These are phyloP conservation scores for Cryphonectria radicalis DNA, from an alignment of 2,329 filamentous ascomycete species.

Conservation along the genomic window DNA sequence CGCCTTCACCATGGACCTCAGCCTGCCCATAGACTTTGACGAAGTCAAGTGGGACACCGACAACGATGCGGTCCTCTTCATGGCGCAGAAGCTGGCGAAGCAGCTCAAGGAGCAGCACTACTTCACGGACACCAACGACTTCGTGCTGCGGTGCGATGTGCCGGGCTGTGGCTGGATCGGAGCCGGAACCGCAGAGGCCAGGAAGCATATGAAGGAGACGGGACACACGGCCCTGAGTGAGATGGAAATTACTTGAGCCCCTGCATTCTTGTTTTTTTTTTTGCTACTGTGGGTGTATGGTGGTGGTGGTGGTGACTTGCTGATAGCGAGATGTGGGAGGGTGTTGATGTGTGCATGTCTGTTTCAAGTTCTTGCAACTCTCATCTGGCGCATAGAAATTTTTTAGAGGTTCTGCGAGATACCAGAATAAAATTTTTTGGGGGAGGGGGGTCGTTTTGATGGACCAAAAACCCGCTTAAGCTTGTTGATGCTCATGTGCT, in stretches of 20 bases:
- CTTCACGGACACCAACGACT: constrained; percentile 84
- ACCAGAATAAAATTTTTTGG: not conserved
- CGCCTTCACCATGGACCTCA: constrained; percentile 67
- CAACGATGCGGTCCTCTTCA: constrained; percentile 71
- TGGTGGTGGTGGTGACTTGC: not conserved
- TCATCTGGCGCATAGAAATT: not conserved
- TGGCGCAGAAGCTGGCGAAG: constrained; percentile 66
- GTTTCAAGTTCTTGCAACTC: not conserved
- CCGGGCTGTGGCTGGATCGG: constrained; percentile 67
- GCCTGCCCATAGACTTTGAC: constrained; percentile 74
- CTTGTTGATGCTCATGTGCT: not conserved
- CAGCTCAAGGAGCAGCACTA: constrained; percentile 75
- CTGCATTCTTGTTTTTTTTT: no score
- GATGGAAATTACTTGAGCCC: constrained; percentile 35
- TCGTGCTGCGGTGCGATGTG: constrained; percentile 76
- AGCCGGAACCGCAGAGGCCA: constrained; percentile 66
- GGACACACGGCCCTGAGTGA: constrained; percentile 55
- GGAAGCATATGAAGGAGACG: constrained; percentile 65
- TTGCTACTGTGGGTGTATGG: no score
- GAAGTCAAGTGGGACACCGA: constrained; percentile 60
- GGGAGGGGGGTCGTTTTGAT: not conserved
- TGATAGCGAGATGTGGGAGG: not conserved
- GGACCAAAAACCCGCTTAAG: not conserved
- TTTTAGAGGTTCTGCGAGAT: not conserved
- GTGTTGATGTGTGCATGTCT: not conserved